A percentile compares a stretch with the other conserved stretches of the same genome.
Conservation (phyloP, 2,329 filamentous ascomycete species). For the Pseudocercospora ulei region DNA sequence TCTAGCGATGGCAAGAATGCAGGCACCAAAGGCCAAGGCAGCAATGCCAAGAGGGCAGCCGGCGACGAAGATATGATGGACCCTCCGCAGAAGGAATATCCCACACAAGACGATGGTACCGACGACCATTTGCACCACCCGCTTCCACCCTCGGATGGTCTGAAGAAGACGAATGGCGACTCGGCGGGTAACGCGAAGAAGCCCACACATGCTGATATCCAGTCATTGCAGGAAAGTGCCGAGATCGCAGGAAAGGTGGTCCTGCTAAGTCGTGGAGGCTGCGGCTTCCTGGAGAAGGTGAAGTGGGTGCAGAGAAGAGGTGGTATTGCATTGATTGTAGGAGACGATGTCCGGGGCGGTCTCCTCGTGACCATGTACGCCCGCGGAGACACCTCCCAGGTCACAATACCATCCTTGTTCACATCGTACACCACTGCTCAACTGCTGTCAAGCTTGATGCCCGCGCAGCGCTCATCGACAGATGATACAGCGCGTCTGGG, state of each 20-base stretch:
- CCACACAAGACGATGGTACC: conserved; percentile 58
- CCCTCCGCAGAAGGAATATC: conserved; percentile 20
- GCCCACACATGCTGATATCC: conserved; percentile 67
- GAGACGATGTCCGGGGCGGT: conserved; percentile 81
- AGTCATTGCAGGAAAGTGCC: conserved; percentile 79
- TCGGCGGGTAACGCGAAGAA: conserved; percentile 34
- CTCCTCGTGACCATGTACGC: conserved; percentile 96
- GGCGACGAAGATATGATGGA: conserved; percentile 44
- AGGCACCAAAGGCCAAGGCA: conserved; percentile 15
- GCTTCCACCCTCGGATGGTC: conserved; percentile 38
- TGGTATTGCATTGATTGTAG: conserved; percentile 81
- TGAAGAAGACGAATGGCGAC: conserved; percentile 31
- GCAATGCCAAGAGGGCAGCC: conserved; percentile 22
- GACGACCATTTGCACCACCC: conserved; percentile 70
- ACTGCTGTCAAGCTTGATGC: conserved; percentile 76
- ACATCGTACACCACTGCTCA: conserved; percentile 92
- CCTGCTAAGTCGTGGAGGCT: conserved; percentile 80
- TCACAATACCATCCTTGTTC: conserved; percentile 89
- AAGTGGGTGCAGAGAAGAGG: conserved; percentile 93
- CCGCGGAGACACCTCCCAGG: conserved; percentile 87
- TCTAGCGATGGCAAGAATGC: conserved; percentile 17
- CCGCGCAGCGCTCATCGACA: conserved; percentile 47
- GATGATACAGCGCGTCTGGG: conserved; percentile 46
- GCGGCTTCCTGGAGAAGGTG: conserved; percentile 92
- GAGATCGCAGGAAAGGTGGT: conserved; percentile 93